Conservation (phyloP, 2,329 filamentous ascomycete genomes). For the Fusarium mangiferae region DNA sequence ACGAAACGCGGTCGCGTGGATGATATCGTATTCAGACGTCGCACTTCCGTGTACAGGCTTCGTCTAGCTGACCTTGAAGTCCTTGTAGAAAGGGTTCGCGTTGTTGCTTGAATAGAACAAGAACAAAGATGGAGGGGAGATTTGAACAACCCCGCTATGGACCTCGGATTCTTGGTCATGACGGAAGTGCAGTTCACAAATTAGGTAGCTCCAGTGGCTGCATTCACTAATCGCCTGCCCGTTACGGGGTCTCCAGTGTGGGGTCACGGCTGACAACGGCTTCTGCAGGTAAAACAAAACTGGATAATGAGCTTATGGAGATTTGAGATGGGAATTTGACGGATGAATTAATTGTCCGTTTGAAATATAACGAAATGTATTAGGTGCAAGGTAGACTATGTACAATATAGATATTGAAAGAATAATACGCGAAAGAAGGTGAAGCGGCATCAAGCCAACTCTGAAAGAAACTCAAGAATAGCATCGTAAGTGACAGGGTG, state of each 20-base stretch:
- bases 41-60: background rate
- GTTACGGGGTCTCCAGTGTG: conserved; percentile 21
- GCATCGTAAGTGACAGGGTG: conserved; percentile 47
- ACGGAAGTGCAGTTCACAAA: conserved; percentile 26
- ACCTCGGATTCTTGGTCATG: conserved; percentile 30
- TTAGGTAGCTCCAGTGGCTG: conserved; percentile 40
- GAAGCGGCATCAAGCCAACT: background rate
- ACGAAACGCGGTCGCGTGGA: background rate
- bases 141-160: conserved; percentile 35
- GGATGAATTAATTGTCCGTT: conserved; percentile 7
- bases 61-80: background rate
- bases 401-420: background rate
- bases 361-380: background rate
- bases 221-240: conserved; percentile 29
- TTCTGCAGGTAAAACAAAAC: conserved; percentile 26
- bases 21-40: background rate
- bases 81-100: background rate
- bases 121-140: conserved; percentile 8
- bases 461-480: conserved; percentile 52
- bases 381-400: background rate
- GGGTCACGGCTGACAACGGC: conserved; percentile 35
- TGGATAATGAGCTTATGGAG: background rate
- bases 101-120: background rate
- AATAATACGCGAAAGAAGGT: background rate
- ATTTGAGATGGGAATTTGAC: background rate